Base-by-base conservation (phyloP, 768 basidiomycete species). In the Boletus sp. region DNA sequence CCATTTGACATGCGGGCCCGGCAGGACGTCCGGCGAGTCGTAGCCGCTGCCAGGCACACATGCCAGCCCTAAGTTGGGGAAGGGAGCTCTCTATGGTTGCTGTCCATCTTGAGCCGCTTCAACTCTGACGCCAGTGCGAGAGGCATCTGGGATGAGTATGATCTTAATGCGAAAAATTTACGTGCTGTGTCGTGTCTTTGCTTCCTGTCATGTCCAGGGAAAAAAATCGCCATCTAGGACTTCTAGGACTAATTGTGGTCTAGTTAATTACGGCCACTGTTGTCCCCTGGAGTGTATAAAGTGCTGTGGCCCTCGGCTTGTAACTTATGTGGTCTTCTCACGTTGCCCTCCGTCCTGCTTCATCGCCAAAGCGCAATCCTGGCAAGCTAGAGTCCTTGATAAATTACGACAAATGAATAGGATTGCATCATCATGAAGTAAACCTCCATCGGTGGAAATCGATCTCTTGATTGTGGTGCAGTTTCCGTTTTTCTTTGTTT, bases 281-380 rank as follows among this genome's bases (percentile, higher is more conserved):
- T 46, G 29, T 56, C 7, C 35, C 9, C 6, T 50, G 20, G 32
- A 35, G 42, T n/a, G 32, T 65, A 65, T 65, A 58, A 45, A 62
- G 51, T 57, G 63, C 48, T 48, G 49, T 52, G 33, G 32, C 28
- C 36, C 20, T 55, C n/a, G n/a, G n/a, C n/a, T n/a, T n/a, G n/a
- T n/a, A n/a, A n/a, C n/a, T n/a, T n/a, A n/a, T n/a, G n/a, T n/a
- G n/a, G n/a, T n/a, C n/a, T 62, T 66, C 65, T 59, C 66, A 67
- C 66, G 61, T 56, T 54, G 18, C 55, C 42, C 30, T 55, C 35
- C 40, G 42, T 63, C 45, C 58, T 54, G 29, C 54, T 58, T 45
- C 61, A 47, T 56, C 60, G 10, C 48, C n/a, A 56, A 54, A 45
- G 28, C 33, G n/a, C 55, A 40, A 48, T 47, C 50, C 41, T 57